A percentile compares a stretch with the other conserved stretches of the same genome.
phyloP scores from a whole-genome alignment of 2,329 filamentous ascomycete genomes.

The Colletotrichum musae region DNA sequence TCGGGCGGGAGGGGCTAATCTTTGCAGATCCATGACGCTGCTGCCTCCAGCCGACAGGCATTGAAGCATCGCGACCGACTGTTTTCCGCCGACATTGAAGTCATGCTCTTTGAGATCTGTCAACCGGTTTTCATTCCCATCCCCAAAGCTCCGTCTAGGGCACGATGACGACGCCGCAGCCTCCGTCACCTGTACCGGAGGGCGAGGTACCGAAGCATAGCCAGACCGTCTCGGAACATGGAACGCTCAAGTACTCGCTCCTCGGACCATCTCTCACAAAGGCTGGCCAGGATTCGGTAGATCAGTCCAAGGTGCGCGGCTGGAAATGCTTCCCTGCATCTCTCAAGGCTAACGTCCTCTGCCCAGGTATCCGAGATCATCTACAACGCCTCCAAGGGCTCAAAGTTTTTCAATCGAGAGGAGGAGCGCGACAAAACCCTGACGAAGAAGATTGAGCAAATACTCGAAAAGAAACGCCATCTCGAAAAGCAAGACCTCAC shows the following conservation, averaged over 20 bases:
- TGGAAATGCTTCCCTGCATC: background rate
- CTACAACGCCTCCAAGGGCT: slow-evolving; percentile 95
- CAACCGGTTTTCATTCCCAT: background rate
- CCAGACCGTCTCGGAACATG: slow-evolving; percentile 49
- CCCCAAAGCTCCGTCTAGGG: no score
- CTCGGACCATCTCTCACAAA: slow-evolving; percentile 94
- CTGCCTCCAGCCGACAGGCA: background rate
- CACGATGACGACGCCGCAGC: slow-evolving; percentile 40
- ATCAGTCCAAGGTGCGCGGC: slow-evolving; percentile 81
- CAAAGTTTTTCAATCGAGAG: slow-evolving; percentile 95
- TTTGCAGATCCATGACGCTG: background rate
- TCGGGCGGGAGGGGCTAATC: background rate
- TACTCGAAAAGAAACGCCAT: slow-evolving; percentile 80
- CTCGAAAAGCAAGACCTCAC: slow-evolving; percentile 84
- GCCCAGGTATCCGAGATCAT: slow-evolving; percentile 91
- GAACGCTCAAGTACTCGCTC: slow-evolving; percentile 88
- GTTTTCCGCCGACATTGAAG: no score
- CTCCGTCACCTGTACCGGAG: background rate
- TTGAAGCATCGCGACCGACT: background rate
- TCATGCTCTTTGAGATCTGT: no score
- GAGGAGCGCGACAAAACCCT: slow-evolving; percentile 85
- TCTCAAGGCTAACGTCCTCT: background rate
- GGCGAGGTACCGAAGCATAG: slow-evolving; percentile 10
- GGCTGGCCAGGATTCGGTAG: slow-evolving; percentile 92
- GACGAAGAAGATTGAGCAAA: slow-evolving; percentile 87